Percentiles rank a stretch among this genome's conserved stretches.
Conservation (phyloP, 371 early-diverging fungal genomes). For the Mucor circinelloides region DNA sequence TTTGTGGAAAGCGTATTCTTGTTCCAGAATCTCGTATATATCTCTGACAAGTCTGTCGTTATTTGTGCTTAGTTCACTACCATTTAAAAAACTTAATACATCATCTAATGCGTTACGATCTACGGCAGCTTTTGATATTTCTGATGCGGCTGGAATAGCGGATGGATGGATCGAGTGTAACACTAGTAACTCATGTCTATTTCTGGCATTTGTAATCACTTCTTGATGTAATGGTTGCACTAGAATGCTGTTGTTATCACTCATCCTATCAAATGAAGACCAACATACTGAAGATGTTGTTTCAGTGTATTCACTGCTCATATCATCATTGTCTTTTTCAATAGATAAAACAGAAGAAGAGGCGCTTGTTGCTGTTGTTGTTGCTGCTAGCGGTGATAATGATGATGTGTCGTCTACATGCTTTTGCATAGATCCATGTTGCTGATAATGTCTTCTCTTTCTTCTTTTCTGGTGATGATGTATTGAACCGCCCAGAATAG, state of each 20-base stretch:
- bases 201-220: not conserved
- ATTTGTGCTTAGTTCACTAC: constrained; percentile 3
- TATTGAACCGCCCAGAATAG: not conserved
- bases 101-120: constrained; percentile 25
- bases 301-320: not conserved
- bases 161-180: constrained; percentile 4
- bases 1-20: not conserved
- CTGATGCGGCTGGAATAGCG: not conserved
- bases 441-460: not conserved
- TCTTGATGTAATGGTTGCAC: not conserved
- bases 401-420: not conserved
- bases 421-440: not conserved
- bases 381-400: not conserved
- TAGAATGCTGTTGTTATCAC: not conserved
- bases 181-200: constrained; percentile 7
- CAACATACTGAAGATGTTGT: not conserved
- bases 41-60: constrained; percentile 20
- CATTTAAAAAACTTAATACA: constrained; percentile 18
- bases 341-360: not conserved
- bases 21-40: not conserved
- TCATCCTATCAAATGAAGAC: not conserved
- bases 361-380: not conserved
- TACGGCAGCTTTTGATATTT: not conserved
- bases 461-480: constrained; percentile 2
- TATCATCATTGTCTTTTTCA: not conserved